These are phyloP conservation scores for Protomyces macrosporus DNA, from an alignment of 1,139 yeast genomes.

Conservation along the genomic window DNA sequence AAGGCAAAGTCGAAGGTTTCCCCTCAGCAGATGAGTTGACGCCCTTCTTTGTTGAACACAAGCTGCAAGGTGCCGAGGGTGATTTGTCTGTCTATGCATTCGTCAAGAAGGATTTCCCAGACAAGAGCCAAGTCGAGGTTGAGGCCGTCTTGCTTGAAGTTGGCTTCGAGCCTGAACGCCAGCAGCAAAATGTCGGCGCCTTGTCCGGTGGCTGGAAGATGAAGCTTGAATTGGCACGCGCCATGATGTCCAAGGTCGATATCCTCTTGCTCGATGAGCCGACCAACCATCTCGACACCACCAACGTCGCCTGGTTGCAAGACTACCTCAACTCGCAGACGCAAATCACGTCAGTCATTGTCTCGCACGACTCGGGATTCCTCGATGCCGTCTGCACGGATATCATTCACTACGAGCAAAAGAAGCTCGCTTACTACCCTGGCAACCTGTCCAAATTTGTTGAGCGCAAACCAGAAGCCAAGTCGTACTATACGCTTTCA, in stretches of 20 bases:
- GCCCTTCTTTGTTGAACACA: conserved; percentile 96
- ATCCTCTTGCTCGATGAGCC: conserved; percentile 94
- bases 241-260: conserved; percentile 97
- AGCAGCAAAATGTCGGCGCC: conserved; percentile 85
- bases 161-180: conserved; percentile 87
- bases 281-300: conserved; percentile 94
- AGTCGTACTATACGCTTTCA: conserved; percentile 96
- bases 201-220: conserved; percentile 99
- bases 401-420: conserved; percentile 99
- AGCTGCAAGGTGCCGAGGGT: conserved; percentile 91
- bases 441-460: conserved; percentile 99
- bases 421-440: conserved; percentile 98
- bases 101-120: conserved; percentile 87
- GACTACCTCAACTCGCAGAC: conserved; percentile 84
- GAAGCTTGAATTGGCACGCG: conserved; percentile 97
- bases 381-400: conserved; percentile 94
- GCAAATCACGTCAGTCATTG: conserved; percentile 96
- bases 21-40: conserved; percentile 81
- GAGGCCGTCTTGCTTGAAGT: conserved; percentile 64
- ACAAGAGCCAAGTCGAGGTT: conserved; percentile 64
- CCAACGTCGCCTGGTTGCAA: conserved; percentile 88
- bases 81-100: conserved; percentile 81
- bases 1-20: conserved; percentile 96
- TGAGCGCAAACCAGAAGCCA: conserved; percentile 97
- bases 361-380: conserved; percentile 99